Conservation (phyloP, 176 grass and related monocot genomes). For the Typha latifolia region DNA sequence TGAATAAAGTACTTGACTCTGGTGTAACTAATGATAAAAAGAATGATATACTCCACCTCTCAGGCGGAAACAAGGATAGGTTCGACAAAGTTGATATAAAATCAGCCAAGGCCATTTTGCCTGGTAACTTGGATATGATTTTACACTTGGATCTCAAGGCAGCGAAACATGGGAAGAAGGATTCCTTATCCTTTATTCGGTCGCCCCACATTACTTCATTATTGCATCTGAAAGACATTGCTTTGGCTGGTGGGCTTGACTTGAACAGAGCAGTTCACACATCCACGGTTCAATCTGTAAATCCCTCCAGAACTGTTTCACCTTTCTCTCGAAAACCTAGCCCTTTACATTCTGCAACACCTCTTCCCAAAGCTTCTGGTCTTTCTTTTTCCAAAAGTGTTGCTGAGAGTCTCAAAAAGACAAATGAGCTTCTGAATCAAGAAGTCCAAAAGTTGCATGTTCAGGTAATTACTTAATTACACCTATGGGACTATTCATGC, state of each 20-base stretch:
- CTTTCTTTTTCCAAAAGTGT: slow-evolving; percentile 63
- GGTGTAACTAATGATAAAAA: slow-evolving; percentile 56
- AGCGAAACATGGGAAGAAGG: slow-evolving; percentile 56
- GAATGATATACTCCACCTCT: slow-evolving; percentile 33
- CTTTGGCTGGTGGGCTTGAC: slow-evolving; percentile 60
- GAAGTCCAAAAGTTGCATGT: slow-evolving; percentile 50
- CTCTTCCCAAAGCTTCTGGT: slow-evolving; percentile 66
- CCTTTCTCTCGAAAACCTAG: slow-evolving; percentile 83
- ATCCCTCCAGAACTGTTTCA: slow-evolving; percentile 85
- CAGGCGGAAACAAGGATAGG: slow-evolving; percentile 38
- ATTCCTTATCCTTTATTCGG: slow-evolving; percentile 44
- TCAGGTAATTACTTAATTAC: too few species aligned
- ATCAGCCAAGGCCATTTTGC: slow-evolving; percentile 41
- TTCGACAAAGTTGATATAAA: slow-evolving; percentile 28
- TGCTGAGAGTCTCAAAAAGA: slow-evolving; percentile 65
- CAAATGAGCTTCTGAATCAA: slow-evolving; percentile 74
- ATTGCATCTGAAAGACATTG: slow-evolving; percentile 63
- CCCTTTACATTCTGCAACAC: slow-evolving; percentile 76
- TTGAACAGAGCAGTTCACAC: slow-evolving; percentile 41
- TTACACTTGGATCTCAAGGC: slow-evolving; percentile 70
- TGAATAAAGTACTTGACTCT: slow-evolving; percentile 52
- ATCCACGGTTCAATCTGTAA: slow-evolving; percentile 51
- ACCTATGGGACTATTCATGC: not conserved
- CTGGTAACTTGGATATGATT: slow-evolving; percentile 77
- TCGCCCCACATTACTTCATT: slow-evolving; percentile 64